Base-by-base conservation (phyloP, 2,329 filamentous ascomycete genomes). In the Penicillium sp. region DNA sequence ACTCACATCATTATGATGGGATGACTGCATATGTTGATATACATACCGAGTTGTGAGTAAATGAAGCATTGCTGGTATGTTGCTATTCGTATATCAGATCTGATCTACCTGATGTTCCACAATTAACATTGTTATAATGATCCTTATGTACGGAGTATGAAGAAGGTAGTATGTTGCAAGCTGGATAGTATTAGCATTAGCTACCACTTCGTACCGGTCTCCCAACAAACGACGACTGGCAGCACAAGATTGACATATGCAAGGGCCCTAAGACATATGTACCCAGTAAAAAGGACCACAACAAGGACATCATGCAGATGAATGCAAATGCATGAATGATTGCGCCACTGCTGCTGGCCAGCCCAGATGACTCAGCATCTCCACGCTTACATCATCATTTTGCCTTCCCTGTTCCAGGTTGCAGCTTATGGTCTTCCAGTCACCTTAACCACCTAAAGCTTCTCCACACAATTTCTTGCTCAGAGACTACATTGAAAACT, bases 311-410 rank as follows among this genome's bases (percentile, higher is more conserved):
- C 26, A 14, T 49, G 45, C 32, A 53, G 30, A 44, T 51, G 18
- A 43, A 43, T 10, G 3, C 10, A 13, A 42, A 42, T 46, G 23
- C 23, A 5, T 23, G 14, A 50, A 51, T 42, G 32, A 47, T 34
- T 40, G 27, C 29, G 19, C 39, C 18, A 42, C 47, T 30, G 41
- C 47, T 19, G 16, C 16, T 46, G 41, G 35, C 36, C n/a, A 19
- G 43, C 44, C 38, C 32, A 36, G 18, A 51, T 62, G 49, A 61
- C 53, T 61, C 56, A 62, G 51, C 60, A 51, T 38, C 36, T 18
- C 16, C 44, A 53, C 23, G 61, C 60, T 64, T 62, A 64, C 61
- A 58, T 64, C 58, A 63, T 59, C 51, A 29, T 23, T 35, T 57
- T 26, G 26, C 35, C 16, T 50, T 53, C 40, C 51, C 34, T 40